Evolutionary conservation across 371 early-diverging fungal genomes (phyloP).

Genomic region (Mortierella sp.): DNA sequence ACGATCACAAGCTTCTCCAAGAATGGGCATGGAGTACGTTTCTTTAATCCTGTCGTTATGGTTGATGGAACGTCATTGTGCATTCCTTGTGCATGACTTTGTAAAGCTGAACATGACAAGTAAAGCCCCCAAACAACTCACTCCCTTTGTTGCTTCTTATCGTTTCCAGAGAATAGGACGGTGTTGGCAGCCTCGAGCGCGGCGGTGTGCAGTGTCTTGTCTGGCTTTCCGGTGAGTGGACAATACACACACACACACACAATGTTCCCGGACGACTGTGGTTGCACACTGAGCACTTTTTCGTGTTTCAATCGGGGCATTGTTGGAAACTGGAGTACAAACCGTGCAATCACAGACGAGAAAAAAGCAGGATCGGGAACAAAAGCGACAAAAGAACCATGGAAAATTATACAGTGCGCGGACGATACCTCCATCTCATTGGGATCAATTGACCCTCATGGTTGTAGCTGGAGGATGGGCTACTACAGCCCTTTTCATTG

Average conservation of each 20-base stretch:
- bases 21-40: conserved; percentile 56
- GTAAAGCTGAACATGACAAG: neutral
- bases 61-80: neutral
- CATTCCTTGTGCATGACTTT: neutral
- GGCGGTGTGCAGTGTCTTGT: conserved; percentile 69
- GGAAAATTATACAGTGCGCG: neutral
- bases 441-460: neutral
- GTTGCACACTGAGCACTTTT: neutral
- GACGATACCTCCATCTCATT: neutral
- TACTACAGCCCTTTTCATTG: neutral
- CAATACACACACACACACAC: neutral
- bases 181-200: conserved; percentile 74
- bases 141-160: neutral
- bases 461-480: neutral
- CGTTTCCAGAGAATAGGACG: conserved; percentile 66
- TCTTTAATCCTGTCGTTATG: neutral
- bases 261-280: neutral
- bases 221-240: conserved; percentile 72
- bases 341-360: too few species aligned
- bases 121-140: neutral
- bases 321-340: neutral
- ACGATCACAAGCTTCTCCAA: conserved; percentile 32
- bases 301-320: conserved; percentile 1
- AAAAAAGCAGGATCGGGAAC: neutral
- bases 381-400: neutral